Evolutionary conservation across 2,329 filamentous ascomycete genomes (phyloP).

Genomic region (Sporothrix variecibatus): DNA sequence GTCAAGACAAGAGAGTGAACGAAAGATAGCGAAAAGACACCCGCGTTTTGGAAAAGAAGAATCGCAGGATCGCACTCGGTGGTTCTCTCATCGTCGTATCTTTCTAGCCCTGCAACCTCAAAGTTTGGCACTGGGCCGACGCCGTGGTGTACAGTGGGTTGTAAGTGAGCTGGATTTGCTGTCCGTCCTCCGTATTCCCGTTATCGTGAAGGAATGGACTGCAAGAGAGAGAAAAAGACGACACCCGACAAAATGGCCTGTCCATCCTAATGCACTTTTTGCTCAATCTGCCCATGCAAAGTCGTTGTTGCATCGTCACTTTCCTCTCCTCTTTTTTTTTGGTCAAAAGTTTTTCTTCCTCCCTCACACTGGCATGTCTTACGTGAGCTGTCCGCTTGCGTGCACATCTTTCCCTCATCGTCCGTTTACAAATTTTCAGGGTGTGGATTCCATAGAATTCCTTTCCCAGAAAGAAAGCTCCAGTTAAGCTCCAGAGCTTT

Average conservation of each 20-base stretch:
- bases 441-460: not conserved
- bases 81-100: constrained; percentile 4
- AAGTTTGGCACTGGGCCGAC: not conserved
- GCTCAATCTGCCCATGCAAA: not conserved
- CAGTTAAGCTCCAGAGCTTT: not conserved
- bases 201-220: constrained; percentile 16
- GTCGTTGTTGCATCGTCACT: not conserved
- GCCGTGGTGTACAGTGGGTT: not conserved
- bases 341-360: not conserved
- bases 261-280: not conserved
- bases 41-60: not conserved
- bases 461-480: not conserved
- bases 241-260: not conserved
- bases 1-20: not conserved
- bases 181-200: not conserved
- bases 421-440: not conserved
- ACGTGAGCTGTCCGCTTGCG: constrained; percentile 9
- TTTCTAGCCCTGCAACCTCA: constrained; percentile 2
- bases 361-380: not conserved
- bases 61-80: not conserved
- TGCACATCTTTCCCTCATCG: constrained; percentile 19
- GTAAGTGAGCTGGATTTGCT: not conserved
- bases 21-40: not conserved
- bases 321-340: no score
- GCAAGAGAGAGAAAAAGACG: not conserved